phyloP scores from a whole-genome alignment of 768 basidiomycete species.

The Naganishia vaughanmartiniae region DNA sequence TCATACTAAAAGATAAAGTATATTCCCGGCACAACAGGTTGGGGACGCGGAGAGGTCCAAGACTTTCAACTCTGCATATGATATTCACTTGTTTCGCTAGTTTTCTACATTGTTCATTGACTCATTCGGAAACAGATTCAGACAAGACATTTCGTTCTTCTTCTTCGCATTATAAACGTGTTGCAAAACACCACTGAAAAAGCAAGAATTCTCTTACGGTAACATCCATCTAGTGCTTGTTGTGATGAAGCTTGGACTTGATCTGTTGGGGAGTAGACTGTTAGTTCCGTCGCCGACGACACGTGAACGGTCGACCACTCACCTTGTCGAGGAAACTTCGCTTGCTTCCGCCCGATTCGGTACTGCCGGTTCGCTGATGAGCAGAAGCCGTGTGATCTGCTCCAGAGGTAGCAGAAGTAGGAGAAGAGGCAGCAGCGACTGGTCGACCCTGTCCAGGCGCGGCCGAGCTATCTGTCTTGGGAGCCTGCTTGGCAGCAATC shows the following conservation, averaged over 20 bases:
- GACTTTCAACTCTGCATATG: too few relatives aligned
- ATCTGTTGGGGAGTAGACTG: neutral
- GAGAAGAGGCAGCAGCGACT: neutral
- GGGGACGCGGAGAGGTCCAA: too few relatives aligned
- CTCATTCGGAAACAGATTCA: too few relatives aligned
- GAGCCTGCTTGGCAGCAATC: conserved; percentile 18
- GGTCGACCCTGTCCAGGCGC: conserved; percentile 1
- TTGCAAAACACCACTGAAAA: too few relatives aligned
- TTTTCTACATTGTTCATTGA: too few relatives aligned
- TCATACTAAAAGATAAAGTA: too few relatives aligned
- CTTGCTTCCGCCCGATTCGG: conserved; percentile 19
- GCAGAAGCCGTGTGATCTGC: neutral
- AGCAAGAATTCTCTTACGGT: too few relatives aligned
- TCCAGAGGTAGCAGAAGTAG: neutral
- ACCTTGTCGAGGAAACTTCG: conserved; percentile 28
- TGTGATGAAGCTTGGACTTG: conserved; percentile 29
- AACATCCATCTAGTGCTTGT: conserved; percentile 23
- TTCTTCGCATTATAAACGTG: too few relatives aligned
- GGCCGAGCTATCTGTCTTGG: conserved; percentile 23
- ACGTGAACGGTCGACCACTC: neutral
- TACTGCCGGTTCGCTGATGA: conserved; percentile 12
- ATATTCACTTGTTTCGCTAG: too few relatives aligned
- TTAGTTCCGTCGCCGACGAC: neutral
- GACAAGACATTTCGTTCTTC: too few relatives aligned
- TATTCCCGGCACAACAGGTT: too few relatives aligned